phyloP scores from a whole-genome alignment of 176 grass and related monocot genomes.

The Neostapfia colusana region DNA sequence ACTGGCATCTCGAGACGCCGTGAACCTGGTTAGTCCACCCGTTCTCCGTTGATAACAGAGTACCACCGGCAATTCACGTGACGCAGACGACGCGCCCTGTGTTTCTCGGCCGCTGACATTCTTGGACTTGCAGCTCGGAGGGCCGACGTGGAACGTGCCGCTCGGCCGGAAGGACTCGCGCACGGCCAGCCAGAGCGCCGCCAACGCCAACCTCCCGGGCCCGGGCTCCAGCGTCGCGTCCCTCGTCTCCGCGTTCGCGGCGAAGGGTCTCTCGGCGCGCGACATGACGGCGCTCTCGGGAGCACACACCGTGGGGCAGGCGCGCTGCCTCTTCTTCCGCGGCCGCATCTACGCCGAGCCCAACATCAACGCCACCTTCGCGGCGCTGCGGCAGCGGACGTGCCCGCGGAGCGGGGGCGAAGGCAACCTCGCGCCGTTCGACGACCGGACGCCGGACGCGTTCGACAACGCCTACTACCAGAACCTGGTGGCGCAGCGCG shows the following conservation, averaged over 20 bases:
- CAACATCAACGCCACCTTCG: constrained; percentile 57
- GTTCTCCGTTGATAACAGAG: background rate
- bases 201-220: constrained; percentile 63
- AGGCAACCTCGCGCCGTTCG: constrained; percentile 52
- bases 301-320: constrained; percentile 64
- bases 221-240: constrained; percentile 43
- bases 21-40: constrained; percentile 48
- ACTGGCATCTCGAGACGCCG: constrained; percentile 59
- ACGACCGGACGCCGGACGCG: constrained; percentile 35
- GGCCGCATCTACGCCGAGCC: constrained; percentile 48
- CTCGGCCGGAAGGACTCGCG: constrained; percentile 54
- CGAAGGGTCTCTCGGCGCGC: constrained; percentile 45
- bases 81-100: background rate
- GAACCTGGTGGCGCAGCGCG: constrained; percentile 46
- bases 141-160: constrained; percentile 62
- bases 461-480: constrained; percentile 74
- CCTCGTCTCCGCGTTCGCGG: constrained; percentile 47
- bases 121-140: constrained; percentile 43
- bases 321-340: constrained; percentile 61
- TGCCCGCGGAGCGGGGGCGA: constrained; percentile 55
- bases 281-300: constrained; percentile 85
- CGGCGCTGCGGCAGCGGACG: constrained; percentile 40
- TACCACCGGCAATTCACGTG: background rate
- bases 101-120: background rate
- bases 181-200: constrained; percentile 62